Evolutionary conservation across 345 rosid species (phyloP), one percentile per base, ranked within the genome.

Genomic region (Abelmoschus esculentus): DNA sequence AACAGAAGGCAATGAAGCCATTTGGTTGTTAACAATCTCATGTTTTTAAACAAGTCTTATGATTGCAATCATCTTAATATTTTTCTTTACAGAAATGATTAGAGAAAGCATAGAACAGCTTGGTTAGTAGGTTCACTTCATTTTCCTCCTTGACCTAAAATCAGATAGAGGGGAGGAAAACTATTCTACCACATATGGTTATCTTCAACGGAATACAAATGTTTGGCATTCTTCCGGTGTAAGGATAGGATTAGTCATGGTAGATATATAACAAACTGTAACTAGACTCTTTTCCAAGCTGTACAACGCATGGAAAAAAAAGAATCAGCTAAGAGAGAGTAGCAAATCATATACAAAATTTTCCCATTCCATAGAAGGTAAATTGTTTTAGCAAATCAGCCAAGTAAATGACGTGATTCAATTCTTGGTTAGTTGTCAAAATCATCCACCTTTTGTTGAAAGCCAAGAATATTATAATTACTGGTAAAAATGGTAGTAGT

Each of bases 311-410:
- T 15, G 12, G 34, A 60, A 60, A 32, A 19, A 15, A 15, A 61
- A n/a, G 64, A 17, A 60, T 12, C 44, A 32, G 26, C 46, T 34
- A 32, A 60, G 44, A n/a, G 18, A 31, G 31, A 31, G 63, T 32
- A 32, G 64, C 22, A 60, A 60, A 61, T 34, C 18, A 61, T n/a
- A n/a, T 34, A 61, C 3, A 70, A 67, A 38, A 36, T 76, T 80
- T 29, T 2, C 32, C 90, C 99, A 98, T 88, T 95, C 96, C 6
- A 34, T 34, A 5, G 38, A 29, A 34, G 38, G 38, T 34, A 6
- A 34, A 4, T n/a, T n/a, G n/a, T 34, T 34, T 34, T 34, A 34
- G 26, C 26, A 22, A 22, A 22, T 22, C 26, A 22, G 26, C 26
- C 26, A 22, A 22, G 26, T 22, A 22, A 22, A 22, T 22, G 26